Percentiles rank a stretch among this genome's conserved stretches.
Evolutionary conservation across 2,329 filamentous ascomycete genomes (phyloP).

Genomic region (Paecilomyces variotii): DNA sequence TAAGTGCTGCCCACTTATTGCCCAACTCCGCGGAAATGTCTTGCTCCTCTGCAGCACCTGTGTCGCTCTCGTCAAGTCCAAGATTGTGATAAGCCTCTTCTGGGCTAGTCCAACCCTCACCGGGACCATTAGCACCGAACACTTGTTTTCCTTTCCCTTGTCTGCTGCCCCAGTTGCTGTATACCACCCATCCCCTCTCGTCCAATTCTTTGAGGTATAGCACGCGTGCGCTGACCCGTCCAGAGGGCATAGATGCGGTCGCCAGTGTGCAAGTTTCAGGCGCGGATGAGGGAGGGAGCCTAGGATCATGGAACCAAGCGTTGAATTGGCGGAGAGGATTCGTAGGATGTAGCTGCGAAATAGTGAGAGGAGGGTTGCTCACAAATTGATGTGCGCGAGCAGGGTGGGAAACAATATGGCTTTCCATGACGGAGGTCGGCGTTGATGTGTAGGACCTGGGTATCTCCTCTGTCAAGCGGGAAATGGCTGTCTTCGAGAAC

Average conservation of each 20-base stretch:
- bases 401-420: conserved; percentile 26
- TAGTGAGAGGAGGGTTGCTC: conserved; percentile 33
- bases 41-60: conserved; percentile 22
- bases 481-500: conserved; percentile 1
- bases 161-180: conserved; percentile 77
- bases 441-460: conserved; percentile 27
- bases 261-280: conserved; percentile 85
- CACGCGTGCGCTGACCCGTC: conserved; percentile 73
- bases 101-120: conserved; percentile 8
- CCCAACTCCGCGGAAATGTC: conserved; percentile 11
- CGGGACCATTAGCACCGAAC: conserved; percentile 18
- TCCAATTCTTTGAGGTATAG: conserved; percentile 97
- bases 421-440: conserved; percentile 25
- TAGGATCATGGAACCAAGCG: conserved; percentile 74
- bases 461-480: conserved; percentile 4
- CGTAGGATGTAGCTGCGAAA: conserved; percentile 33
- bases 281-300: conserved; percentile 54
- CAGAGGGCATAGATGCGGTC: conserved; percentile 74
- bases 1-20: conserved; percentile 73
- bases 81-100: background rate
- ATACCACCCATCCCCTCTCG: conserved; percentile 73
- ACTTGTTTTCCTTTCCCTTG: conserved; percentile 42
- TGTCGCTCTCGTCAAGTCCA: conserved; percentile 33
- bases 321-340: conserved; percentile 78
- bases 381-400: conserved; percentile 37